These are phyloP conservation scores for Fusarium odoratissimum DNA, from an alignment of 2,329 filamentous ascomycete genomes.

Conservation along the genomic window DNA sequence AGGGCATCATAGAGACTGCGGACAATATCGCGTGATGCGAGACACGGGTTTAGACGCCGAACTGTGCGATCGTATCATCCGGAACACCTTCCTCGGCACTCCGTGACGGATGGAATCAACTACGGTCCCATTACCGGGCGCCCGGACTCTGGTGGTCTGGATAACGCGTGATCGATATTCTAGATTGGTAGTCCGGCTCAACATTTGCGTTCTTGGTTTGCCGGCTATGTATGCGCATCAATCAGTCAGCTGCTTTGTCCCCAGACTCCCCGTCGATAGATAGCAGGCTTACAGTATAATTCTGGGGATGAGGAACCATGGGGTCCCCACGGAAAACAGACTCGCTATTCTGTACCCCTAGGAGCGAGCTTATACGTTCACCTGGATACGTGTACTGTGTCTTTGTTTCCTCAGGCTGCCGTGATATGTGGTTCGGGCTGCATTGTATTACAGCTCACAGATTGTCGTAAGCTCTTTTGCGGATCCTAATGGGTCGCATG, in stretches of 20 bases:
- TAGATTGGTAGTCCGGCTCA: constrained; percentile 7
- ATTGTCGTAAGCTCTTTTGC: constrained; percentile 16
- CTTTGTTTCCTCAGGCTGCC: not conserved
- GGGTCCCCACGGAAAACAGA: constrained; percentile 13
- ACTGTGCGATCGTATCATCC: constrained; percentile 37
- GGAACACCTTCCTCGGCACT: constrained; percentile 36
- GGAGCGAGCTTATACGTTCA: not conserved
- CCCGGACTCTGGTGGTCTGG: constrained; percentile 11
- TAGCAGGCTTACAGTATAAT: not conserved
- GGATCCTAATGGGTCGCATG: not conserved
- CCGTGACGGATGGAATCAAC: constrained; percentile 13
- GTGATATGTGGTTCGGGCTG: not conserved
- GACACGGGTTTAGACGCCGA: constrained; percentile 12
- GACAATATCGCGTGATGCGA: constrained; percentile 38
- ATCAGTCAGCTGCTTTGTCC: constrained; percentile 2
- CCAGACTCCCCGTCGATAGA: constrained; percentile 3
- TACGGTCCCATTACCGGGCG: not conserved
- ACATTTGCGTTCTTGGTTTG: constrained; percentile 13
- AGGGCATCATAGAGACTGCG: constrained; percentile 1
- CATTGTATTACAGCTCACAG: not conserved
- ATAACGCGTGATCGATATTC: constrained; percentile 36
- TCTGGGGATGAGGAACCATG: constrained; percentile 21
- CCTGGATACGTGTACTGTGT: not conserved
- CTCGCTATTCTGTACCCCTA: not conserved
- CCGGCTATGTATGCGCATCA: not conserved